Base-by-base conservation (phyloP, 2,329 filamentous ascomycete species). In the Didymella keratinophila region DNA sequence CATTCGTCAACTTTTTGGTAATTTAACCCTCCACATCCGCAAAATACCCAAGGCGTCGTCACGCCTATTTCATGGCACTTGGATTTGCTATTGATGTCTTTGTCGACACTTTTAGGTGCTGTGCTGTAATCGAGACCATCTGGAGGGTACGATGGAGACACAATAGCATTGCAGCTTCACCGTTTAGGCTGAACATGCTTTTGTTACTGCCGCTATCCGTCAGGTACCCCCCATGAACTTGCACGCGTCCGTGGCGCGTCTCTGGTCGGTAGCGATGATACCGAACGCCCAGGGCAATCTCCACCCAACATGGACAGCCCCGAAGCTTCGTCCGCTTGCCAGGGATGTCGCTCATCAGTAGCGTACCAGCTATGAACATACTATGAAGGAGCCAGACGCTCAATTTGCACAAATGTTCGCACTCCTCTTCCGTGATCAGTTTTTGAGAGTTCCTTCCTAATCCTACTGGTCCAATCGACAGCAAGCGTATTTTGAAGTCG, bases 271-370 rank as follows among this genome's bases (percentile, higher is more conserved):
- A 49, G 49, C 37, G 39, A 49, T 21, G 32, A 37, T 30, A 36
- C 39, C 32, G 49, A 52, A 45, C 46, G 52, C 46, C 51, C 27
- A 53, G 50, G 48, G 42, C 43, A 61, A 65, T 63, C 51, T 63
- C 62, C 60, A 61, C 57, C 44, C 28, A 48, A 48, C 45, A 53
- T 55, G 49, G 41, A 52, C 34, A 48, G 27, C 42, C 30, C 56
- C 45, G 46, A 52, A 37, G 21, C 37, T 47, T 53, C 16, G 44
- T 41, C 53, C 53, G 52, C 44, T 49, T 61, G 62, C 46, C 53
- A 58, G 50, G 60, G 36, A 27, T 49, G 20, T 27, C 36, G 50
- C 23, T 30, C 46, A 34, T 32, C n/a, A 48, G 42, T 58, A 58
- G 56, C 45, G 56, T 27, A 27, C 37, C 39, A 34, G 20, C 39